phyloP scores from a whole-genome alignment of 2,329 filamentous ascomycete species.

The Colletotrichum filicis region DNA sequence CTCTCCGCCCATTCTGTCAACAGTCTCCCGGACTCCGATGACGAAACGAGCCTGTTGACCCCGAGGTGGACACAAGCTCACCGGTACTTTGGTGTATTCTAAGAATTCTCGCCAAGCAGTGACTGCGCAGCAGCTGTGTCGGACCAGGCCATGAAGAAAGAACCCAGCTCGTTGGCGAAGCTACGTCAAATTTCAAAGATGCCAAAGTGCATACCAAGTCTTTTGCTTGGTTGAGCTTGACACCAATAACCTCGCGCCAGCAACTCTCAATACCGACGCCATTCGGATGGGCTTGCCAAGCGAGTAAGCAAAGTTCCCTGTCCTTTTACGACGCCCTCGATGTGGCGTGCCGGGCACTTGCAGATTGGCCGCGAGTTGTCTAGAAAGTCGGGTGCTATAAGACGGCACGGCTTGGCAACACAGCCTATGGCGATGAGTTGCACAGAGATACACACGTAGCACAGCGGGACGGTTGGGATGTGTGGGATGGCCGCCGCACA shows the following conservation, averaged over 20 bases:
- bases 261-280: background rate
- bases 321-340: background rate
- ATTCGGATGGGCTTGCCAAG: background rate
- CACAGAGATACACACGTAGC: slow-evolving; percentile 5
- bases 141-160: background rate
- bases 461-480: slow-evolving; percentile 3
- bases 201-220: too few species aligned
- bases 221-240: background rate
- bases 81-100: background rate
- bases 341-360: background rate
- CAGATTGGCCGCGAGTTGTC: background rate
- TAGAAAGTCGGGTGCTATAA: background rate
- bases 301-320: background rate
- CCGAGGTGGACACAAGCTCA: background rate
- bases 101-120: background rate
- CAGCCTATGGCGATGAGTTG: slow-evolving; percentile 5
- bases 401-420: background rate
- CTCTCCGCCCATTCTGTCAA: background rate
- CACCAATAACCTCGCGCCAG: background rate
- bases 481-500: background rate
- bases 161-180: background rate
- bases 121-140: background rate
- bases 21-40: background rate
- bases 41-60: background rate
- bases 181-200: background rate